These are phyloP conservation scores for Termitomyces sp. DNA, from an alignment of 768 basidiomycete genomes.

Conservation along the genomic window DNA sequence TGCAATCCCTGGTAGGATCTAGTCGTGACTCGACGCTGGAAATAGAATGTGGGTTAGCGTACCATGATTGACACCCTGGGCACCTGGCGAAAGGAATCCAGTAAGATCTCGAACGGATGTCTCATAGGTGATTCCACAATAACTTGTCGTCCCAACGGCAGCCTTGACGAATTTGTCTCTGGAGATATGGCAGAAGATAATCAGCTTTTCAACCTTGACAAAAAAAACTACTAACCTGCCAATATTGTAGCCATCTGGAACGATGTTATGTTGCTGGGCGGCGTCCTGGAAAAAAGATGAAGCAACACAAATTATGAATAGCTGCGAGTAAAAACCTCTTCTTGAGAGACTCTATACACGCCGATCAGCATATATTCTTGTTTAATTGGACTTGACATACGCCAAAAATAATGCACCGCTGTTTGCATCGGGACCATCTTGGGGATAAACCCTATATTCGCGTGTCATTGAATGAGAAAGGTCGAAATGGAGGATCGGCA, in stretches of 20 bases:
- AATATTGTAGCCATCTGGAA: conserved; percentile 20
- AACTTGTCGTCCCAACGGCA: conserved; percentile 31
- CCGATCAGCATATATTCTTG: neutral
- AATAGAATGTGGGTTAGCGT: conserved; percentile 1
- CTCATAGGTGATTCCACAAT: conserved; percentile 32
- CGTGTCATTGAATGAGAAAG: neutral
- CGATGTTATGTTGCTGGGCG: conserved; percentile 16
- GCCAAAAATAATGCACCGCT: conserved; percentile 21
- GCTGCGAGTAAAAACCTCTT: neutral
- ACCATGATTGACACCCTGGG: conserved; percentile 50
- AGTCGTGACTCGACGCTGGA: neutral
- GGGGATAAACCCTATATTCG: conserved; percentile 14
- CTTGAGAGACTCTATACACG: conserved; percentile 4
- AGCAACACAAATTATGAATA: neutral
- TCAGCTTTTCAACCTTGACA: neutral
- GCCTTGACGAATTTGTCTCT: conserved; percentile 31
- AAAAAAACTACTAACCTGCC: conserved; percentile 13
- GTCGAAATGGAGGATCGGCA: neutral
- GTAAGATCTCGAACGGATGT: conserved; percentile 36
- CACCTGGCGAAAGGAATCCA: conserved; percentile 39
- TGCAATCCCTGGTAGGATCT: conserved; percentile 34
- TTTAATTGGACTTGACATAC: conserved; percentile 2
- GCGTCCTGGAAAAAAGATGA: conserved; percentile 5
- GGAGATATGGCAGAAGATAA: neutral
- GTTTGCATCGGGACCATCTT: conserved; percentile 19